Base-by-base conservation (phyloP, 2,329 filamentous ascomycete species). In the Epichloe festucae region DNA sequence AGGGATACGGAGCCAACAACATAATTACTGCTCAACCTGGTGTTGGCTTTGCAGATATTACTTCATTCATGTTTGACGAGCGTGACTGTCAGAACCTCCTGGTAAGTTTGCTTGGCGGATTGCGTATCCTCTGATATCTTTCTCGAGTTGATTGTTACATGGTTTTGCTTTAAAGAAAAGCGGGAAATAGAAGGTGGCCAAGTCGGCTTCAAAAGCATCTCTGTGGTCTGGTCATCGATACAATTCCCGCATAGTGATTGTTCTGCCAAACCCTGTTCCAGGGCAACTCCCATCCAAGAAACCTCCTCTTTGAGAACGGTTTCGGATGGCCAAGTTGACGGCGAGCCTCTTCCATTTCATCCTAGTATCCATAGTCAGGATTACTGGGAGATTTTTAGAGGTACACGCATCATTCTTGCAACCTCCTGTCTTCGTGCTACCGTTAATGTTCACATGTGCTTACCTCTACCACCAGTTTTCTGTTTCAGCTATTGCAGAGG, bases 1-100 rank as follows among this genome's bases (percentile, higher is more conserved):
- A 88, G 61, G 90, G 87, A 0, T 96, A 95, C 63, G 87, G 88
- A n/a, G 87, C 89, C 34, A 83, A 82, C 44, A 89, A 83, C 58
- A 78, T 75, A 55, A 83, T 96, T 51, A 70, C 76, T 17, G 85
- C 89, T 1, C 76, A 77, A 38, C 53, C 73, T 7, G 78, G 82
- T 1, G 74, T 84, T 31, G 89, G 88, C 0, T 84, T 96, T 57
- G 84, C 97, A 49, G 89, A 95, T 63, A 72, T 89, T 44, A 81
- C 82, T 34, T 86, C 84, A 11, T 84, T 98, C 55, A 70, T 95
- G 23, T 69, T 97, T 44, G 68, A 76, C 0, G 74, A 81, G 54
- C 66, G 70, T 2, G 87, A 97, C 66, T 90, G 88, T 53, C 58
- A 56, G 14, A 60, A 62, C 35, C 50, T 72, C 21, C 53, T 61